These are phyloP conservation scores for Sedum album DNA, from an alignment of 164 flowering plant genomes.

Conservation along the genomic window DNA sequence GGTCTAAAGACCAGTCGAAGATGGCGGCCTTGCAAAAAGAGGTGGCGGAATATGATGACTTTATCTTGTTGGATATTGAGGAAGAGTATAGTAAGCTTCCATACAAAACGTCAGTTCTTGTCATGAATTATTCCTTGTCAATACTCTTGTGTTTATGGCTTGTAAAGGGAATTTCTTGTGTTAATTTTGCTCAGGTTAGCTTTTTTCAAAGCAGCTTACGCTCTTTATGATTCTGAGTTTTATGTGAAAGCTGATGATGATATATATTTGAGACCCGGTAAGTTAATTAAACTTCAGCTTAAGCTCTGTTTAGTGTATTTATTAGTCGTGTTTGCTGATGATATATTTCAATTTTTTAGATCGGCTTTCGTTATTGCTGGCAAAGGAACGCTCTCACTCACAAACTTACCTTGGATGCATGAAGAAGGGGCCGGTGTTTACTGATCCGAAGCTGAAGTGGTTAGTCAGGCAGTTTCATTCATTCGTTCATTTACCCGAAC, in stretches of 20 bases:
- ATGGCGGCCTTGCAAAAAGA: slow-evolving; percentile 78
- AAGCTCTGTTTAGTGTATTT: not conserved
- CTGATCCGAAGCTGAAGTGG: slow-evolving; percentile 88
- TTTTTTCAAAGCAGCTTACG: slow-evolving; percentile 84
- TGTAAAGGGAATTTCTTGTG: not conserved
- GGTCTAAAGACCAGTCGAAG: slow-evolving; percentile 54
- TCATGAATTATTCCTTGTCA: not conserved
- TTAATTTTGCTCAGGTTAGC: slow-evolving; percentile 41
- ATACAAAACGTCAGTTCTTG: slow-evolving; percentile 78
- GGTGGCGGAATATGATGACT: slow-evolving; percentile 75
- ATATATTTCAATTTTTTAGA: slow-evolving; percentile 25
- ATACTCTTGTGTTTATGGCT: not conserved
- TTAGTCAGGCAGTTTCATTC: slow-evolving; percentile 20
- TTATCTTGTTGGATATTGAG: slow-evolving; percentile 76
- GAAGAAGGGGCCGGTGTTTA: slow-evolving; percentile 90
- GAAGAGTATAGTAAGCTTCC: slow-evolving; percentile 74
- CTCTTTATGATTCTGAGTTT: slow-evolving; percentile 71
- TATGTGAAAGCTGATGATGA: slow-evolving; percentile 98
- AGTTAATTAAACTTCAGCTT: not conserved
- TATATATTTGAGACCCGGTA: slow-evolving; percentile 86
- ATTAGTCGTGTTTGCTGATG: not conserved
- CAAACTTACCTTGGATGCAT: slow-evolving; percentile 87
- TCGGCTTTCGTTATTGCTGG: slow-evolving; percentile 81
- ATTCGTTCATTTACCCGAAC: not conserved
- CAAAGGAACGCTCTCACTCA: slow-evolving; percentile 66